Evolutionary conservation across 2,329 filamentous ascomycete species (phyloP).

Genomic region (Cladosporium sp.): DNA sequence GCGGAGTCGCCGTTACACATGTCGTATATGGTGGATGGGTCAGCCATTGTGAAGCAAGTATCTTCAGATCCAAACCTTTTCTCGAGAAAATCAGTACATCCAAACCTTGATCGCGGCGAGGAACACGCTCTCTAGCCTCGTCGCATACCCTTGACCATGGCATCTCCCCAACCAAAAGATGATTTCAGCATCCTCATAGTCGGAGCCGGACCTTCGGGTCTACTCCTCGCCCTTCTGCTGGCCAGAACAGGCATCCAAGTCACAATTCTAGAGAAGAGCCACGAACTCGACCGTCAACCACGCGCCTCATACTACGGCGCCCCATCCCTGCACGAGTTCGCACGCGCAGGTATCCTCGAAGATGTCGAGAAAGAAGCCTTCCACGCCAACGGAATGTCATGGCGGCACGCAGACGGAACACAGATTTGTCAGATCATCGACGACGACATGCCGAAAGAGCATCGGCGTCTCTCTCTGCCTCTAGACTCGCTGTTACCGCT

Average conservation of each 20-base stretch:
- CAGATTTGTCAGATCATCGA: constrained; percentile 15
- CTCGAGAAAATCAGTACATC: too few species aligned
- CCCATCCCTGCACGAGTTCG: constrained; percentile 33
- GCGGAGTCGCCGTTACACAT: too few species aligned
- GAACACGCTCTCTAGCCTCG: too few species aligned
- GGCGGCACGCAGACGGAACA: constrained; percentile 18
- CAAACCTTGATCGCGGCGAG: too few species aligned
- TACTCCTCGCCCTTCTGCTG: constrained; percentile 43
- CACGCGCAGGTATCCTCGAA: constrained; percentile 31
- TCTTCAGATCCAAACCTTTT: too few species aligned
- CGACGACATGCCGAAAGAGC: constrained; percentile 11
- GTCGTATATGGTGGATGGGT: too few species aligned
- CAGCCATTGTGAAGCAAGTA: too few species aligned
- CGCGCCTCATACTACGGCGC: constrained; percentile 49
- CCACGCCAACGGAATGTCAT: constrained; percentile 18
- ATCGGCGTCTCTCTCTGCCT: constrained; percentile 16
- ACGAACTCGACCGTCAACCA: constrained; percentile 54
- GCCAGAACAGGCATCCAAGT: constrained; percentile 49
- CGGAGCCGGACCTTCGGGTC: constrained; percentile 30
- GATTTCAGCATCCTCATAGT: constrained; percentile 16
- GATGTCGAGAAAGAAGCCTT: constrained; percentile 23
- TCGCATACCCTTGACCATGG: too few species aligned
- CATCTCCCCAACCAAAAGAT: not conserved
- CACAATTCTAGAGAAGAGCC: constrained; percentile 52
- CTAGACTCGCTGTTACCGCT: constrained; percentile 19